Conservation (phyloP, 257 asterid genomes). For the Leonotis leonurus region DNA sequence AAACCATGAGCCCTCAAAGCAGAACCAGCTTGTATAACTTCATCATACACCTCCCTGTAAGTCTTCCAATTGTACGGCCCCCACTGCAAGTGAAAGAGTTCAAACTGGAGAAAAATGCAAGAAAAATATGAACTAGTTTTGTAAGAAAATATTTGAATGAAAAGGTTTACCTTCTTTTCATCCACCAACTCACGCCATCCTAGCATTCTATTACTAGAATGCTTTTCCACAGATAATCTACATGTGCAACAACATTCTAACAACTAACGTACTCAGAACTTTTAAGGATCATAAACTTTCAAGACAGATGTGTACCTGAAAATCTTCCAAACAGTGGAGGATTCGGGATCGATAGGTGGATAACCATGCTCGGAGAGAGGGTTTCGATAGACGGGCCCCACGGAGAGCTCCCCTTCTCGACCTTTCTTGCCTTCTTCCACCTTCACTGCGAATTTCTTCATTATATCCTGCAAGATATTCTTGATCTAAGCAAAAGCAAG, state of each 20-base stretch:
- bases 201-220: slow-evolving; percentile 74
- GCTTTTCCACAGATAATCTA: slow-evolving; percentile 60
- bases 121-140: too few species aligned
- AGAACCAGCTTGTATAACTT: slow-evolving; percentile 59
- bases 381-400: slow-evolving; percentile 81
- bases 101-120: background rate
- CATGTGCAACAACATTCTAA: slow-evolving; percentile 8
- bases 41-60: slow-evolving; percentile 65
- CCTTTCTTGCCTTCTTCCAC: slow-evolving; percentile 75
- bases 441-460: slow-evolving; percentile 54
- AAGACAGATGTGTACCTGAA: too few species aligned
- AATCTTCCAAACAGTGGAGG: slow-evolving; percentile 69
- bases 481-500: slow-evolving; percentile 1
- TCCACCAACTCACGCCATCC: slow-evolving; percentile 68
- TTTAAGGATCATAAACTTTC: too few species aligned
- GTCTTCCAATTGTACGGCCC: slow-evolving; percentile 84
- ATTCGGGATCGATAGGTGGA: slow-evolving; percentile 50
- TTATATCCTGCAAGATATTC: slow-evolving; percentile 27
- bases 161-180: too few species aligned
- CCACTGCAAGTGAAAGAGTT: slow-evolving; percentile 43
- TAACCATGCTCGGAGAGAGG: slow-evolving; percentile 50
- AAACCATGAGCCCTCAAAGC: slow-evolving; percentile 68
- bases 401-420: slow-evolving; percentile 52
- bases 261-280: background rate
- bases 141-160: too few species aligned